phyloP scores from a whole-genome alignment of 2,329 filamentous ascomycete genomes.

The Sporothrix luriei region DNA sequence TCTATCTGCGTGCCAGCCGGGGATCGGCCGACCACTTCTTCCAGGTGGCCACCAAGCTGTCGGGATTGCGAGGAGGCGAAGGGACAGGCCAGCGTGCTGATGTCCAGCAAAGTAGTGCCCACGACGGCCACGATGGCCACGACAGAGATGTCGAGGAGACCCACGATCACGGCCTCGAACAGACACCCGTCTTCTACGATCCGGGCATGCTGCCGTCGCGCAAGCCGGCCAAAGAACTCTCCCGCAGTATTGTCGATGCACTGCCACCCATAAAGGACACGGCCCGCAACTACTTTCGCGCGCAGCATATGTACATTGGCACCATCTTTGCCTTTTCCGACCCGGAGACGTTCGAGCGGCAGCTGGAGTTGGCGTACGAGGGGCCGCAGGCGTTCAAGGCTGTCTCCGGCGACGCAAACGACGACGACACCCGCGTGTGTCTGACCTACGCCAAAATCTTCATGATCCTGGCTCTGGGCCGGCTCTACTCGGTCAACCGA shows the following conservation, averaged over 20 bases:
- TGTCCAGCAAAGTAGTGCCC: not conserved
- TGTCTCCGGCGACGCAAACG: constrained; percentile 38
- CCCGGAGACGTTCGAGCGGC: constrained; percentile 51
- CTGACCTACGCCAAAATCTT: constrained; percentile 56
- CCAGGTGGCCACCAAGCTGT: constrained; percentile 44
- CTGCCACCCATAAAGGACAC: constrained; percentile 54
- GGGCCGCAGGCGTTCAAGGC: constrained; percentile 39
- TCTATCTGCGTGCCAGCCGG: constrained; percentile 41
- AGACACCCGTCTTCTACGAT: constrained; percentile 43
- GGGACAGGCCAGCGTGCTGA: not conserved
- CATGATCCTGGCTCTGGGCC: constrained; percentile 57
- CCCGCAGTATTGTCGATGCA: constrained; percentile 37
- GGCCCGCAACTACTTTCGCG: constrained; percentile 47
- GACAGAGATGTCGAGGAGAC: not conserved
- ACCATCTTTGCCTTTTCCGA: constrained; percentile 59
- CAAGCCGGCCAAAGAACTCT: constrained; percentile 31
- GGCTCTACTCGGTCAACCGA: constrained; percentile 61
- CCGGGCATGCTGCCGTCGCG: constrained; percentile 44
- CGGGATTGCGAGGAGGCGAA: constrained; percentile 34
- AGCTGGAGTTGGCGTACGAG: constrained; percentile 50
- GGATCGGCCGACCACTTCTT: constrained; percentile 47
- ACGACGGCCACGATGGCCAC: too few relatives aligned
- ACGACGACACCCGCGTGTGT: constrained; percentile 51
- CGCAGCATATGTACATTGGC: constrained; percentile 59
- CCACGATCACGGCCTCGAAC: constrained; percentile 36